Conservation (phyloP, 73 alveolate species). For the Paramecium caudatum region DNA sequence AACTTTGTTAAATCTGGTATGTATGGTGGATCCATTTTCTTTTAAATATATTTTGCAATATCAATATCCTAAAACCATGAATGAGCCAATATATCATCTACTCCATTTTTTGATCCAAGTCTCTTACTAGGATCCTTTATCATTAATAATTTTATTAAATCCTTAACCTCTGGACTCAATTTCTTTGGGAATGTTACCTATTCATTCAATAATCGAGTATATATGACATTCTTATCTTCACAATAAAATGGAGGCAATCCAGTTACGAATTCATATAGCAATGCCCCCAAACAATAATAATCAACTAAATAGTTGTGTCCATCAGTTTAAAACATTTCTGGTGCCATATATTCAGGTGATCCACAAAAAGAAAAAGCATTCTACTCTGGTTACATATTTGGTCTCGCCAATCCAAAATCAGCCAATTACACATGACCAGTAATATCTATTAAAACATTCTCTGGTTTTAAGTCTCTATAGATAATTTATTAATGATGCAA, state of each 20-base stretch:
- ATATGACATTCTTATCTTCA: conserved; percentile 70
- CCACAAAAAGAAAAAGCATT: conserved; percentile 81
- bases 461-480: conserved; percentile 93
- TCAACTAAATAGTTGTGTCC: conserved; percentile 80
- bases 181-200: conserved; percentile 50
- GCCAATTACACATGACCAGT: conserved; percentile 92
- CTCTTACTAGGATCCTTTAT: conserved; percentile 74
- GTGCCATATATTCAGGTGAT: conserved; percentile 84
- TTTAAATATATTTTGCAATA: conserved; percentile 6
- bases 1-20: conserved; percentile 55
- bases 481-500: conserved; percentile 84
- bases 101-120: conserved; percentile 74
- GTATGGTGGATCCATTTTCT: conserved; percentile 69
- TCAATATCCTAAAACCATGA: conserved; percentile 73
- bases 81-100: conserved; percentile 62
- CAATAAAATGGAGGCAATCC: conserved; percentile 86
- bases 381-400: conserved; percentile 61
- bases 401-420: conserved; percentile 91
- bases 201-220: conserved; percentile 51
- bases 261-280: conserved; percentile 80
- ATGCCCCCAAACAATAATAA: conserved; percentile 82
- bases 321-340: conserved; percentile 81
- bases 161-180: conserved; percentile 64
- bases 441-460: conserved; percentile 85
- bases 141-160: conserved; percentile 42